phyloP scores from a whole-genome alignment of 495 filamentous ascomycete species.

The Podospora appendiculata region DNA sequence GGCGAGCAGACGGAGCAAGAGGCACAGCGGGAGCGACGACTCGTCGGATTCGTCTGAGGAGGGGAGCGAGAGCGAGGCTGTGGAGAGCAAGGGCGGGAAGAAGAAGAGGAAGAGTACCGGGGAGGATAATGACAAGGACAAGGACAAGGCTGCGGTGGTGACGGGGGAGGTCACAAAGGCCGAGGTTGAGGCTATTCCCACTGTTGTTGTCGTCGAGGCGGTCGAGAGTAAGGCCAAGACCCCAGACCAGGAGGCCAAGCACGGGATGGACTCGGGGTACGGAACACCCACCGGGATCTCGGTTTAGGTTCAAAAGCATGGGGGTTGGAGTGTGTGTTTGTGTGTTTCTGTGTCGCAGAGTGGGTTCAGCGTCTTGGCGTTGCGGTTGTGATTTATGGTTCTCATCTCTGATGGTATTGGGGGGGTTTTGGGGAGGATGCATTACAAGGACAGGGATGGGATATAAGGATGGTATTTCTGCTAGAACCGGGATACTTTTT shows the following conservation, averaged over 20 bases:
- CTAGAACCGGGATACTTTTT: too few relatives aligned
- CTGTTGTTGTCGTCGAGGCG: background rate
- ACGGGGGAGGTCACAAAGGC: background rate
- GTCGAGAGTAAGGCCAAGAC: background rate
- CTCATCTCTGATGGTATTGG: too few relatives aligned
- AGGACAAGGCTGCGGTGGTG: slow-evolving; percentile 1
- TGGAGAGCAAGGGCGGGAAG: slow-evolving; percentile 13
- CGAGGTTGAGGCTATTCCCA: background rate
- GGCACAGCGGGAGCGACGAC: slow-evolving; percentile 1
- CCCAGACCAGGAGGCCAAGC: background rate
- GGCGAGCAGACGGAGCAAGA: slow-evolving; percentile 2
- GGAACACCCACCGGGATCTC: background rate
- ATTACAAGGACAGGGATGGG: too few relatives aligned
- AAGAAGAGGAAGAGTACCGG: slow-evolving; percentile 7
- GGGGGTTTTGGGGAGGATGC: too few relatives aligned
- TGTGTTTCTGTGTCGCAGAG: too few relatives aligned
- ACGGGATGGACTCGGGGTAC: background rate
- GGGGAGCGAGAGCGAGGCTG: slow-evolving; percentile 7
- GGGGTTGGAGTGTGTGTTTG: too few relatives aligned
- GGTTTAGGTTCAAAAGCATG: background rate
- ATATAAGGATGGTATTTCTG: too few relatives aligned
- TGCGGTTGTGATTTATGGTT: too few relatives aligned
- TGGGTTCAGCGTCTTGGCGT: too few relatives aligned
- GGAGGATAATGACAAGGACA: slow-evolving; percentile 5
- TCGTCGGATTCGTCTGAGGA: slow-evolving; percentile 5